Conservation (phyloP, 2,329 filamentous ascomycete genomes). For the Magnaporthiopsis rhizophila region DNA sequence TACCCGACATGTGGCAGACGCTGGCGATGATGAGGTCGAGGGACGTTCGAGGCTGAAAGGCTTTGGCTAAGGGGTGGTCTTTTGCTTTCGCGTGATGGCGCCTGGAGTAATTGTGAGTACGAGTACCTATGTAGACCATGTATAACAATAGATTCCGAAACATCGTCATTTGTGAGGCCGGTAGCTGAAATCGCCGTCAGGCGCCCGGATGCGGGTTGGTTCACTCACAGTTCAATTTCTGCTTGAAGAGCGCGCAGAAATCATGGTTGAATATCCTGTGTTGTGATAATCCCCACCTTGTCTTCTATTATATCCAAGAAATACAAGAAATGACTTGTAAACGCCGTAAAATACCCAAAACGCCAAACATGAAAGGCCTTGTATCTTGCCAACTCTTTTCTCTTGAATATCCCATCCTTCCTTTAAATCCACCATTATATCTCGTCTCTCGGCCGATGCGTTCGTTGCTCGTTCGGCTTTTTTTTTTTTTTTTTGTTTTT, state of each 20-base stretch:
- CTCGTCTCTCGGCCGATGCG: neutral
- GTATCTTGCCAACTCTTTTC: neutral
- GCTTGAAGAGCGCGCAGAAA: neutral
- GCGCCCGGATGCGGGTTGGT: too few species aligned
- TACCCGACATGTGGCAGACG: slow-evolving; percentile 5
- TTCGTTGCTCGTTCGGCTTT: neutral
- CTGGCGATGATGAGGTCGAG: slow-evolving; percentile 4
- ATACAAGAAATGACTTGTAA: neutral
- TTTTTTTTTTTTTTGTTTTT: neutral
- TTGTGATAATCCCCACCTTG: neutral
- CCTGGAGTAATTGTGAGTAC: neutral
- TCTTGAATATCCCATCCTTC: too few species aligned
- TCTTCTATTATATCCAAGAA: neutral
- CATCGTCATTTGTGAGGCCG: neutral
- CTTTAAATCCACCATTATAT: neutral
- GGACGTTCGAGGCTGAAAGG: neutral
- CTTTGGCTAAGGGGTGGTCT: neutral
- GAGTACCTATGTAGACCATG: neutral
- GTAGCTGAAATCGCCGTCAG: neutral
- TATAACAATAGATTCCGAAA: neutral
- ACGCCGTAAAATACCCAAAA: neutral
- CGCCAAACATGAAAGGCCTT: neutral
- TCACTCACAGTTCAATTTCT: neutral
- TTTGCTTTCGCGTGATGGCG: neutral
- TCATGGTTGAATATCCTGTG: too few species aligned